A percentile compares a stretch with the other conserved stretches of the same genome.
phyloP scores from a whole-genome alignment of 495 filamentous ascomycete species.

The Staphylotrichum longicolle region DNA sequence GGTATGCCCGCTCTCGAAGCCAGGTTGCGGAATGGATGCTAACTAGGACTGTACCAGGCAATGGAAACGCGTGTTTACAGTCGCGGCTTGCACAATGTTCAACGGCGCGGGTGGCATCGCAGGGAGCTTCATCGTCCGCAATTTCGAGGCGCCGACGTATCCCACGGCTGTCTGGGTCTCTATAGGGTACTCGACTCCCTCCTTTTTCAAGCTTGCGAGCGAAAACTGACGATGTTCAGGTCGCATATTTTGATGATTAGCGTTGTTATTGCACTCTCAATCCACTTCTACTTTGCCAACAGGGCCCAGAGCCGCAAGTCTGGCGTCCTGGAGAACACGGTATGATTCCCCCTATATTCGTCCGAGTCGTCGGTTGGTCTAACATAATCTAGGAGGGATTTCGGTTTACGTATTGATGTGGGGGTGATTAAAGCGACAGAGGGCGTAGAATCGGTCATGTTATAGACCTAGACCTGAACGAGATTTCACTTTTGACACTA shows the following conservation, averaged over 20 bases:
- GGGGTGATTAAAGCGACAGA: background rate
- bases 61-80: constrained; percentile 74
- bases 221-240: constrained; percentile 9
- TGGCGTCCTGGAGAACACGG: constrained; percentile 25
- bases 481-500: background rate
- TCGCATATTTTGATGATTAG: constrained; percentile 65
- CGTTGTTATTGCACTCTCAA: constrained; percentile 58
- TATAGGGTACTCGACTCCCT: constrained; percentile 48
- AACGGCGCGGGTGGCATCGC: constrained; percentile 76
- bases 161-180: constrained; percentile 70
- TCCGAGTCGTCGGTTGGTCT: background rate
- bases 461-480: background rate
- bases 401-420: constrained; percentile 25
- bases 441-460: background rate
- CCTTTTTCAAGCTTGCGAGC: background rate
- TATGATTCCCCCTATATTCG: constrained; percentile 1
- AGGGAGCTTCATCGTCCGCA: constrained; percentile 70
- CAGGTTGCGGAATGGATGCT: constrained; percentile 19
- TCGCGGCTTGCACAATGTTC: constrained; percentile 64
- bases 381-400: constrained; percentile 23
- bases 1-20: constrained; percentile 16
- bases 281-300: constrained; percentile 63
- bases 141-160: constrained; percentile 66
- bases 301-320: constrained; percentile 19
- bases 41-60: constrained; percentile 42